Conservation (phyloP, 2,329 filamentous ascomycete genomes). For the Xylaria sp. region DNA sequence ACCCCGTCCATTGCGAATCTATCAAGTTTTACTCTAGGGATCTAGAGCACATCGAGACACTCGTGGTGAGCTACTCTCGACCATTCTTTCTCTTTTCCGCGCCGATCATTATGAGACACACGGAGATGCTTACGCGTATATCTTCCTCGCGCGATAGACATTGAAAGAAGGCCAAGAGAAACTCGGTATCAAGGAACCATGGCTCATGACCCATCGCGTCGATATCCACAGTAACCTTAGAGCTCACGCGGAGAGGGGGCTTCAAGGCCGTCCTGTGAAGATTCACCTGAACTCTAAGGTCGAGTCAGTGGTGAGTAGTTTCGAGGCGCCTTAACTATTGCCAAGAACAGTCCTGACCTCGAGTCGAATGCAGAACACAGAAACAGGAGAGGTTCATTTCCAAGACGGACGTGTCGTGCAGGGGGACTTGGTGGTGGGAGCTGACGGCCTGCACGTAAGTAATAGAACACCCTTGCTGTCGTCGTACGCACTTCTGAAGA, state of each 20-base stretch:
- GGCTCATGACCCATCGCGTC: constrained; percentile 20
- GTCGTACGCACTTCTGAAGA: background rate
- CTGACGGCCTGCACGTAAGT: constrained; percentile 26
- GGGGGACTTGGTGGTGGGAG: constrained; percentile 24
- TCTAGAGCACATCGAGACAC: background rate
- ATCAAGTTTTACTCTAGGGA: background rate
- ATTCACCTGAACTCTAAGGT: constrained; percentile 26
- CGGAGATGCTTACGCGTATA: constrained; percentile 1
- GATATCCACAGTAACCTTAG: constrained; percentile 22
- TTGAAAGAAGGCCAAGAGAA: constrained; percentile 3
- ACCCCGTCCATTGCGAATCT: constrained; percentile 4
- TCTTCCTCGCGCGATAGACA: background rate
- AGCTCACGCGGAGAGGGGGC: constrained; percentile 2
- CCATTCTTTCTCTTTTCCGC: background rate
- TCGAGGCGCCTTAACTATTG: background rate
- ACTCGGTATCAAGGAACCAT: constrained; percentile 8
- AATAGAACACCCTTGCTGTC: background rate
- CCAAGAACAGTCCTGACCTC: background rate
- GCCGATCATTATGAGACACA: background rate
- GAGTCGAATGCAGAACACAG: constrained; percentile 8
- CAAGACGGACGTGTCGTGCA: constrained; percentile 11
- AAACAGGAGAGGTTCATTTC: constrained; percentile 22
- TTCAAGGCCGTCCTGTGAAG: constrained; percentile 16
- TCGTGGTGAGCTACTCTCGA: background rate
- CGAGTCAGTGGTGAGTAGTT: constrained; percentile 19